A percentile compares a stretch with the other conserved stretches of the same genome.
Conservation (phyloP, 805 yeast species). For the Clavispora santaluciae region DNA sequence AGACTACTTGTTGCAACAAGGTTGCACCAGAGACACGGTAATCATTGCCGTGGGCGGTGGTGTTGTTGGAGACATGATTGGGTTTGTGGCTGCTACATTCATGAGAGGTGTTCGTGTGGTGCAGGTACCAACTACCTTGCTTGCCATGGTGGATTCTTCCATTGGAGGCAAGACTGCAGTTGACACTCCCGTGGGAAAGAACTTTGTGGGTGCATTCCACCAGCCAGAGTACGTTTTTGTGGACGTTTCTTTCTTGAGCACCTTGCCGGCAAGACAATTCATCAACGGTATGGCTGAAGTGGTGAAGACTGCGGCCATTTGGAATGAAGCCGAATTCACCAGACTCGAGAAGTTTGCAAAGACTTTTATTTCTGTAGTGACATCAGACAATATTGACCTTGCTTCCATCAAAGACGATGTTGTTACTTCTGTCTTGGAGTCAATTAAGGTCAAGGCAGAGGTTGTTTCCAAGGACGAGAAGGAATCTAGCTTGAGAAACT, state of each 20-base stretch:
- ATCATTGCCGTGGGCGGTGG: conserved; percentile 97
- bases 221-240: conserved; percentile 88
- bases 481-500: conserved; percentile 88
- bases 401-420: conserved; percentile 67
- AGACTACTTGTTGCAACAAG: conserved; percentile 74
- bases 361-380: conserved; percentile 63
- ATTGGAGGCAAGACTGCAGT: conserved; percentile 98
- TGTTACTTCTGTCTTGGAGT: conserved; percentile 73
- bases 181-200: conserved; percentile 94
- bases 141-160: conserved; percentile 97
- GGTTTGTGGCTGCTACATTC: conserved; percentile 97
- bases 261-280: conserved; percentile 89
- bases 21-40: conserved; percentile 95
- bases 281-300: conserved; percentile 99
- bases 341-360: conserved; percentile 77
- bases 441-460: conserved; percentile 85
- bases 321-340: conserved; percentile 86
- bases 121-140: conserved; percentile 88
- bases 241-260: conserved; percentile 79
- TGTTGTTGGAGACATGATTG: conserved; percentile 98
- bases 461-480: conserved; percentile 94
- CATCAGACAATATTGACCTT: conserved; percentile 44
- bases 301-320: conserved; percentile 95
- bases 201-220: conserved; percentile 95
- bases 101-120: conserved; percentile 96